Evolutionary conservation across 2,329 filamentous ascomycete genomes (phyloP).

Genomic region (Pseudocercospora macadamiae): DNA sequence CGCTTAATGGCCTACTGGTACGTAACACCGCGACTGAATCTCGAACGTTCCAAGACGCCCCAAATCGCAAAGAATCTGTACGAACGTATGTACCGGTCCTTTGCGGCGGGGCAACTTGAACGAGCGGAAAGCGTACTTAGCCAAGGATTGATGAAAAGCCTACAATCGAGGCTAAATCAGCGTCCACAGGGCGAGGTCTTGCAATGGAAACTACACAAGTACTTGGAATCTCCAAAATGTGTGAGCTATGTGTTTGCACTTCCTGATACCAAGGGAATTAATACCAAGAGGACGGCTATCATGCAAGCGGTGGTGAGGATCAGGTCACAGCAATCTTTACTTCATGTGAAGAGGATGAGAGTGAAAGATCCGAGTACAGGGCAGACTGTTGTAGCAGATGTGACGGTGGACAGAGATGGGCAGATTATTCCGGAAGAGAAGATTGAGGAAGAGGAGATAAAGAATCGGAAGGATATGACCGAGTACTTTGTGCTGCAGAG

Average conservation of each 20-base stretch:
- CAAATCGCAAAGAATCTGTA: slow-evolving; percentile 47
- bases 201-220: slow-evolving; percentile 36
- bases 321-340: slow-evolving; percentile 32
- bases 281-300: slow-evolving; percentile 27
- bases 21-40: slow-evolving; percentile 20
- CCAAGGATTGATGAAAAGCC: slow-evolving; percentile 27
- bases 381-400: slow-evolving; percentile 28
- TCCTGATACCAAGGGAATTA: slow-evolving; percentile 30
- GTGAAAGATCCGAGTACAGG: slow-evolving; percentile 22
- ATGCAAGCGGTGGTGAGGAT: slow-evolving; percentile 39
- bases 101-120: slow-evolving; percentile 46
- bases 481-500: slow-evolving; percentile 58
- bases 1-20: slow-evolving; percentile 20
- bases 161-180: slow-evolving; percentile 40
- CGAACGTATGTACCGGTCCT: slow-evolving; percentile 50
- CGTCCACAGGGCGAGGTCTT: slow-evolving; percentile 39
- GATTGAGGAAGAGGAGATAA: slow-evolving; percentile 36
- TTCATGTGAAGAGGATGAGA: slow-evolving; percentile 27
- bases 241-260: slow-evolving; percentile 29
- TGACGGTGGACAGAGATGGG: slow-evolving; percentile 34
- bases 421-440: slow-evolving; percentile 41
- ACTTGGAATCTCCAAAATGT: slow-evolving; percentile 31
- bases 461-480: slow-evolving; percentile 43
- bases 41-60: slow-evolving; percentile 41
- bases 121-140: slow-evolving; percentile 26